These are phyloP conservation scores for Nigrospora sphaerica DNA, from an alignment of 2,329 filamentous ascomycete genomes.

Conservation along the genomic window DNA sequence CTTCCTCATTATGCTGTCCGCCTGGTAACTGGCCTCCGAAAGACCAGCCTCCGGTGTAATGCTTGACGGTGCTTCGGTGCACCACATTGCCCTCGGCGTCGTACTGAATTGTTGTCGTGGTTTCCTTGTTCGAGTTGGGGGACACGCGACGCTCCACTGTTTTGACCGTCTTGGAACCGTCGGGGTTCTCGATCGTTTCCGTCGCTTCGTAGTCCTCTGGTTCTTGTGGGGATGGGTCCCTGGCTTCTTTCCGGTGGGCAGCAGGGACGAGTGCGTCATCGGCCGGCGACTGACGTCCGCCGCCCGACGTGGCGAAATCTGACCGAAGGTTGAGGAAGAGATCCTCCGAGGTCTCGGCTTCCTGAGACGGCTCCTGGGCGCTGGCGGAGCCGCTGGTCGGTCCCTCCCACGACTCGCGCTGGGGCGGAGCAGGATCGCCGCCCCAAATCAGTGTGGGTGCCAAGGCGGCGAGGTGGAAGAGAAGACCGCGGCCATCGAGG, in stretches of 20 bases:
- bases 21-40: too few species aligned
- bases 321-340: slow-evolving; percentile 8
- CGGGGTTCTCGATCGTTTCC: slow-evolving; percentile 8
- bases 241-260: neutral
- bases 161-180: slow-evolving; percentile 14
- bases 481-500: too few species aligned
- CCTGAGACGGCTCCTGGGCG: neutral
- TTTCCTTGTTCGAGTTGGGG: neutral
- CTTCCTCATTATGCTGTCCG: too few species aligned
- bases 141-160: neutral
- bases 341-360: slow-evolving; percentile 5
- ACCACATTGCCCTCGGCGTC: slow-evolving; percentile 1
- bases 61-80: neutral
- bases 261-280: neutral
- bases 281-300: neutral
- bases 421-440: too few species aligned
- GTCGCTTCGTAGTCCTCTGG: neutral
- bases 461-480: too few species aligned
- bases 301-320: slow-evolving; percentile 2
- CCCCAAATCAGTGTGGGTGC: too few species aligned
- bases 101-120: neutral
- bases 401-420: too few species aligned
- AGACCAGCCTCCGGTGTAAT: too few species aligned
- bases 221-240: neutral
- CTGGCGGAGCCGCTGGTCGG: too few species aligned